A percentile compares a stretch with the other conserved stretches of the same genome.
phyloP scores from a whole-genome alignment of 805 yeast species.

The Wickerhamiella allomyrinae region DNA sequence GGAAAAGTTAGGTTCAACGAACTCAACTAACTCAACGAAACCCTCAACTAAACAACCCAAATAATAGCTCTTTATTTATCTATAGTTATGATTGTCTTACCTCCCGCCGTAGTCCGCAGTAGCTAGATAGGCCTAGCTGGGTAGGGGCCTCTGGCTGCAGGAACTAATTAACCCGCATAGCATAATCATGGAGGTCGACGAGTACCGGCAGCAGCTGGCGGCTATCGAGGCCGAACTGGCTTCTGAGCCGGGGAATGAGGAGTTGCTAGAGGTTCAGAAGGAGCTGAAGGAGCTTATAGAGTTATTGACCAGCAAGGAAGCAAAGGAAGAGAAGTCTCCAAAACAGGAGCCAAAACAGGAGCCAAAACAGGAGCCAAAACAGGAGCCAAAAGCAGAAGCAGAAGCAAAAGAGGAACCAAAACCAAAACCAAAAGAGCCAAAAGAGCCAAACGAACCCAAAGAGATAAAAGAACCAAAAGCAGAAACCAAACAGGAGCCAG shows the following conservation, averaged over 20 bases:
- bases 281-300: conserved; percentile 22
- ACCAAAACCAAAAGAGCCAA: not conserved
- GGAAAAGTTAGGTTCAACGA: too few relatives aligned
- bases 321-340: conserved; percentile 1
- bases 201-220: conserved; percentile 23
- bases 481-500: not conserved
- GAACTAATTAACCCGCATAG: too few relatives aligned
- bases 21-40: too few relatives aligned
- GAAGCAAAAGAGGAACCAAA: not conserved
- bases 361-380: not conserved
- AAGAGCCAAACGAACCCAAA: conserved; percentile 1
- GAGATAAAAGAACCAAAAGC: not conserved
- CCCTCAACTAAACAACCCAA: too few relatives aligned
- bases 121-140: too few relatives aligned
- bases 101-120: too few relatives aligned
- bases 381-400: not conserved
- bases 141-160: too few relatives aligned
- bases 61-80: too few relatives aligned
- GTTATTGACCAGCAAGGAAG: conserved; percentile 14
- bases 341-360: not conserved
- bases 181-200: conserved; percentile 20
- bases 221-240: conserved; percentile 19
- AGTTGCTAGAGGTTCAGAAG: conserved; percentile 17
- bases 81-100: too few relatives aligned
- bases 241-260: conserved; percentile 18